phyloP scores from a whole-genome alignment of 139 green algal species.

The Asterochloris sp. region DNA sequence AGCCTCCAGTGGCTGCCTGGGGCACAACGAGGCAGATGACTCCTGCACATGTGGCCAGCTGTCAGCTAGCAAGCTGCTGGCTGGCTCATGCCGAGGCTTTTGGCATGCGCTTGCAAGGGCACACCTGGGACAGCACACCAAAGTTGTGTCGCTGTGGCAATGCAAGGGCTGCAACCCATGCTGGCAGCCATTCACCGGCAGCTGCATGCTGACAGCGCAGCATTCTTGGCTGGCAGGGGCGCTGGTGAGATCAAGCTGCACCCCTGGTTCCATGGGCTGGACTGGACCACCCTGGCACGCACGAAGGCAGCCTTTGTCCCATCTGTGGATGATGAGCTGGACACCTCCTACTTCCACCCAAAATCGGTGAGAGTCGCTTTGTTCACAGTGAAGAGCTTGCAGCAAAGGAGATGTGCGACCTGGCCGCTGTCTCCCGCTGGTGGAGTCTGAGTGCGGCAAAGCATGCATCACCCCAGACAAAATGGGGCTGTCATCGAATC shows the following conservation, averaged over 20 bases:
- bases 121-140: neutral
- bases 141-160: neutral
- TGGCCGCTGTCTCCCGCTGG: too few species aligned
- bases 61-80: too few species aligned
- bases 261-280: conserved; percentile 74
- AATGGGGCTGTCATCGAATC: too few species aligned
- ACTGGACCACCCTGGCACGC: conserved; percentile 69
- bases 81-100: too few species aligned
- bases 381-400: too few species aligned
- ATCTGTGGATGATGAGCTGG: conserved; percentile 44
- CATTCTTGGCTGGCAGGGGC: conserved; percentile 7
- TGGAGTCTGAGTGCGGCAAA: too few species aligned
- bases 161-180: neutral
- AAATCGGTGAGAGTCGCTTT: conserved; percentile 17
- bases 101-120: neutral
- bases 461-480: too few species aligned
- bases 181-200: neutral
- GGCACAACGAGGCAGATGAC: too few species aligned
- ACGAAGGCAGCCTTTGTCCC: conserved; percentile 82
- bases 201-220: too few species aligned
- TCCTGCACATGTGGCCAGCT: too few species aligned
- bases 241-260: conserved; percentile 84
- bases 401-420: too few species aligned
- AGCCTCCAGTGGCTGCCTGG: too few species aligned
- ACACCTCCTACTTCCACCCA: conserved; percentile 70